Evolutionary conservation across 768 basidiomycete genomes (phyloP).

Genomic region (Hirschioporus abietinus): DNA sequence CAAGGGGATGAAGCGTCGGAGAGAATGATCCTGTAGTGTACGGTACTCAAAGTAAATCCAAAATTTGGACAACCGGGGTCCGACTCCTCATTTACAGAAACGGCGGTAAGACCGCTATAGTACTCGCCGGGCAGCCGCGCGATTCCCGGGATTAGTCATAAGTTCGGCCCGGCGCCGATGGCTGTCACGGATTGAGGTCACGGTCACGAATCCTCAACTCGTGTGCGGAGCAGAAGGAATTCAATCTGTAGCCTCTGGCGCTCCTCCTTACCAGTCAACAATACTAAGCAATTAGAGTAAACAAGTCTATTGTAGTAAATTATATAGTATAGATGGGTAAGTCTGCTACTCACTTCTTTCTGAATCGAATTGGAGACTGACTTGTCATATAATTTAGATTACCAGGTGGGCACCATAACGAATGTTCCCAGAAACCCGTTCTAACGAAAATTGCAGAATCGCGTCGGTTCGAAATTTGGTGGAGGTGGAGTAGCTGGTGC

Average conservation of each 20-base stretch:
- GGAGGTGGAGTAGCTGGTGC: conserved; percentile 95
- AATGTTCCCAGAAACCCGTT: not conserved
- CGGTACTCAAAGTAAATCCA: not conserved
- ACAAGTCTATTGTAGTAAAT: no score
- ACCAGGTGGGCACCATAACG: conserved; percentile 44
- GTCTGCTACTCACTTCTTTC: conserved; percentile 8
- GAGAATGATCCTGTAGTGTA: not conserved
- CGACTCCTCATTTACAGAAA: no score
- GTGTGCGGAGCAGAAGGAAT: no score
- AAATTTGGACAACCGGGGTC: conserved; percentile 1
- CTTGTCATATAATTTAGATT: conserved; percentile 39
- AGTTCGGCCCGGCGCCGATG: no score
- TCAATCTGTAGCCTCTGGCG: no score
- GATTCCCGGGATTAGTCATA: no score
- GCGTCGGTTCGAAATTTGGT: conserved; percentile 93
- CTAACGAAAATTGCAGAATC: conserved; percentile 54
- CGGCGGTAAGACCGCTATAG: no score
- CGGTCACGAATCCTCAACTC: no score
- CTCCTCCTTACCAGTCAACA: no score
- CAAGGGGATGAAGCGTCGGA: not conserved
- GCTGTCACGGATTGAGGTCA: no score
- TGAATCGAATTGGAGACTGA: not conserved
- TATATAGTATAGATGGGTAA: conserved; percentile 22
- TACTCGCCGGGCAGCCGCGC: no score
- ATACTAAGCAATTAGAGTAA: no score